Evolutionary conservation across 805 yeast species (phyloP).

Genomic region (Candida wancherniae): DNA sequence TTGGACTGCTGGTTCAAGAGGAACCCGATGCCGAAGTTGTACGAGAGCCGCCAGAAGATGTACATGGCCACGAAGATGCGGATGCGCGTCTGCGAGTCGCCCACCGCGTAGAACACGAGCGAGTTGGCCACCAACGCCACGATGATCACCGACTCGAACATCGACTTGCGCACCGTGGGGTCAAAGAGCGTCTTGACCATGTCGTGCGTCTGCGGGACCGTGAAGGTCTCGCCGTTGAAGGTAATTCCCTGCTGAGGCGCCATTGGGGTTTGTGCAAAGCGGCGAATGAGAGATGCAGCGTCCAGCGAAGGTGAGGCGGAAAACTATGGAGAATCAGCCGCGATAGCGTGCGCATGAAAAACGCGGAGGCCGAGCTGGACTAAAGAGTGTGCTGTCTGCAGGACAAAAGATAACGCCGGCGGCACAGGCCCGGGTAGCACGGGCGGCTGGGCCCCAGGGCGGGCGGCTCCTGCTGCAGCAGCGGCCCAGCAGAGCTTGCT

Average conservation of each 20-base stretch:
- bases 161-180: constrained; percentile 65
- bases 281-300: too few relatives aligned
- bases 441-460: too few relatives aligned
- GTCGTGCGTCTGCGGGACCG: constrained; percentile 67
- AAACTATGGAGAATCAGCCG: too few relatives aligned
- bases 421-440: too few relatives aligned
- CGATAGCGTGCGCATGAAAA: too few relatives aligned
- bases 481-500: too few relatives aligned
- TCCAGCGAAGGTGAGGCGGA: too few relatives aligned
- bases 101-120: constrained; percentile 27
- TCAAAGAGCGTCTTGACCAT: constrained; percentile 80
- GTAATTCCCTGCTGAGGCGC: constrained; percentile 49
- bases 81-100: constrained; percentile 22
- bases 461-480: too few relatives aligned
- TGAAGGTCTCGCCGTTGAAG: constrained; percentile 40
- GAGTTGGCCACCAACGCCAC: constrained; percentile 28
- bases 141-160: constrained; percentile 59
- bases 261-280: too few relatives aligned
- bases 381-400: too few relatives aligned
- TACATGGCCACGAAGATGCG: constrained; percentile 50
- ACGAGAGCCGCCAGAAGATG: constrained; percentile 68
- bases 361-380: too few relatives aligned
- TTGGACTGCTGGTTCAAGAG: constrained; percentile 64
- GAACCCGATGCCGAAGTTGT: constrained; percentile 77
- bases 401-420: too few relatives aligned